These are phyloP conservation scores for Trichopus zeylanicus DNA, from an alignment of 116 monocot species.

Conservation along the genomic window DNA sequence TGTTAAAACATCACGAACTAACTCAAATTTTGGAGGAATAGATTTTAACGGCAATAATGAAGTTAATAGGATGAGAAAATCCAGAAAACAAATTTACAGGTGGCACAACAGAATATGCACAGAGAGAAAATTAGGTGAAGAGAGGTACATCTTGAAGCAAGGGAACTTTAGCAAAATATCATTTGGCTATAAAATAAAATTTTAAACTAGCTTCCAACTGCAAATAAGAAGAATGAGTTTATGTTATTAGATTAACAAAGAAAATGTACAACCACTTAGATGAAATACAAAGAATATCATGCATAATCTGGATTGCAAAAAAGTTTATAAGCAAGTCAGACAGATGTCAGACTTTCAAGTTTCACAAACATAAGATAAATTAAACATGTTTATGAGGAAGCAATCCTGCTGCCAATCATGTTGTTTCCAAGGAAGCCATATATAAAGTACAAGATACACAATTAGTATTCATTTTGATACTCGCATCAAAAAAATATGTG, in stretches of 20 bases:
- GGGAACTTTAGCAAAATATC: slow-evolving; percentile 92
- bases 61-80: not conserved
- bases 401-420: no score
- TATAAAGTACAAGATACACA: no score
- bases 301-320: not conserved
- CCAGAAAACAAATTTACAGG: not conserved
- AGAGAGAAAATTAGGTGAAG: slow-evolving; percentile 2
- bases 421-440: no score
- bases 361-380: no score
- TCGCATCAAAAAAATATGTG: no score
- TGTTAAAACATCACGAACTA: slow-evolving; percentile 86
- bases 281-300: not conserved
- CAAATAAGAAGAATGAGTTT: not conserved
- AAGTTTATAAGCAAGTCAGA: no score
- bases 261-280: not conserved
- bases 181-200: slow-evolving; percentile 97
- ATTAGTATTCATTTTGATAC: no score
- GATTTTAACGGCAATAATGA: slow-evolving; percentile 47
- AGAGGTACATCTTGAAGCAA: slow-evolving; percentile 72
- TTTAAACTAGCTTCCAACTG: slow-evolving; percentile 88
- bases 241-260: not conserved
- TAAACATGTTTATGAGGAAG: no score
- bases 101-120: no score
- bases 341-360: no score
- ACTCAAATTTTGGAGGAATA: slow-evolving; percentile 83